Percentiles rank a stretch among this genome's conserved stretches.
Conservation (phyloP, 1,139 yeast species). For the Hyphopichia wangnamkhiaoensis region DNA sequence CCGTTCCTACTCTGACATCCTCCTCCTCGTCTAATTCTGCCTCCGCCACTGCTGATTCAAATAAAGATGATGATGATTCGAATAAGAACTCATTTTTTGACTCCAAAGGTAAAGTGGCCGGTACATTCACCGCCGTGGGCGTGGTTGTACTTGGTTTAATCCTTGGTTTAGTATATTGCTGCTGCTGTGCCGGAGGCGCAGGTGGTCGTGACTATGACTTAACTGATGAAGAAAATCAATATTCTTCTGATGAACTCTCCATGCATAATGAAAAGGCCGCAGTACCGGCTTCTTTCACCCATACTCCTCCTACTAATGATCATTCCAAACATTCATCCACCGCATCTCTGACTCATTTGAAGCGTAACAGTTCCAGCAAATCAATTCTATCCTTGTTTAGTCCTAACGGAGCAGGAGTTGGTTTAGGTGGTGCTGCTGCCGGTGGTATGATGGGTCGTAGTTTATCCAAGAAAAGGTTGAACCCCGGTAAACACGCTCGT, state of each 20-base stretch:
- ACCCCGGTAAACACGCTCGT: slow-evolving; percentile 13
- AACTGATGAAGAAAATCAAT: slow-evolving; percentile 44
- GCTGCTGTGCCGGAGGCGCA: slow-evolving; percentile 29
- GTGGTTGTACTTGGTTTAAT: slow-evolving; percentile 48
- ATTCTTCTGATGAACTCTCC: slow-evolving; percentile 32
- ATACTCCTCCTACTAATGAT: background rate
- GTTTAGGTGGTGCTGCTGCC: slow-evolving; percentile 20
- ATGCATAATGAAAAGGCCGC: slow-evolving; percentile 21
- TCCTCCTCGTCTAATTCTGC: slow-evolving; percentile 10
- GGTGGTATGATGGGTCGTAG: slow-evolving; percentile 25
- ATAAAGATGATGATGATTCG: slow-evolving; percentile 2
- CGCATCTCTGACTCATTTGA: slow-evolving; percentile 18
- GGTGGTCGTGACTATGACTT: slow-evolving; percentile 28
- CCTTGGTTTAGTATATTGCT: slow-evolving; percentile 34
- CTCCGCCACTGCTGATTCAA: slow-evolving; percentile 7
- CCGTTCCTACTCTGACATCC: slow-evolving; percentile 10
- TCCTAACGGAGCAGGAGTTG: slow-evolving; percentile 16
- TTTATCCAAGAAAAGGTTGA: slow-evolving; percentile 34
- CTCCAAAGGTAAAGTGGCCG: slow-evolving; percentile 68
- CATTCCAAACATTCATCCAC: slow-evolving; percentile 9
- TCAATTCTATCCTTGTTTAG: slow-evolving; percentile 35
- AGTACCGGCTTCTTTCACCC: slow-evolving; percentile 10
- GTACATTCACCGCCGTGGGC: slow-evolving; percentile 71
- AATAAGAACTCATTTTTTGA: slow-evolving; percentile 44
- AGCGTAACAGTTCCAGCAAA: slow-evolving; percentile 38